Evolutionary conservation across 208 protist genomes (phyloP).

Genomic region (Crithidia mellificae): DNA sequence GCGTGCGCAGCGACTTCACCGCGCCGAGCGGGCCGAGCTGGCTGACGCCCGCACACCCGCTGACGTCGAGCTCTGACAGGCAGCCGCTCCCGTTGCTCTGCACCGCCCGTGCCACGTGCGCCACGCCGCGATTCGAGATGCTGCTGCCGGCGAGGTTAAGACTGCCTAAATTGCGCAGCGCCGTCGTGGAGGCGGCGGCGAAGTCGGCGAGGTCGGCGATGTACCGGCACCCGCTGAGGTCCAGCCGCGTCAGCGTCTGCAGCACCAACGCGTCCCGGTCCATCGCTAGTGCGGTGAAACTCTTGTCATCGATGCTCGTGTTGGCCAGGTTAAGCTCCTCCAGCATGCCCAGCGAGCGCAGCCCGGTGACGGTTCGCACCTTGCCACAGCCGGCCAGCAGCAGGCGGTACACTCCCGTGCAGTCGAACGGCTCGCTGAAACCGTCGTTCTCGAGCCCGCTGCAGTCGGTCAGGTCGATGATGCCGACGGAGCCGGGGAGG

Average conservation of each 20-base stretch:
- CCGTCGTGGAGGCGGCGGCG: slow-evolving; percentile 1
- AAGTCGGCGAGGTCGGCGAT: slow-evolving; percentile 30
- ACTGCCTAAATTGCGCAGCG: slow-evolving; percentile 5
- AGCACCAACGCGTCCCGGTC: background rate
- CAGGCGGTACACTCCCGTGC: slow-evolving; percentile 28
- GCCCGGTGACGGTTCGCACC: slow-evolving; percentile 30
- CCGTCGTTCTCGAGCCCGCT: slow-evolving; percentile 28
- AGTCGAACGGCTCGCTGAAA: slow-evolving; percentile 31
- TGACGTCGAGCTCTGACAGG: slow-evolving; percentile 40
- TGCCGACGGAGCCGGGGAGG: slow-evolving; percentile 31
- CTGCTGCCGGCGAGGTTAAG: slow-evolving; percentile 11
- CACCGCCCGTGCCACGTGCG: slow-evolving; percentile 7
- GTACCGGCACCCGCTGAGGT: slow-evolving; percentile 23
- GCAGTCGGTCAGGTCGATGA: slow-evolving; percentile 47
- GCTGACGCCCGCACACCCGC: slow-evolving; percentile 39
- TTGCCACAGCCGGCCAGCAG: slow-evolving; percentile 31
- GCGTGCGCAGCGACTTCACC: slow-evolving; percentile 21
- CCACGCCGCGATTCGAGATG: slow-evolving; percentile 5
- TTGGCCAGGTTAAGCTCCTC: slow-evolving; percentile 35
- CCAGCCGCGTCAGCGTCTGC: slow-evolving; percentile 15
- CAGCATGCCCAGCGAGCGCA: slow-evolving; percentile 30
- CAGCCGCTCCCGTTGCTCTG: slow-evolving; percentile 1
- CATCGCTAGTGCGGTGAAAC: slow-evolving; percentile 2
- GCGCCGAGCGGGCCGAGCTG: slow-evolving; percentile 31
- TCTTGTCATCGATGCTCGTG: slow-evolving; percentile 34